Conservation (phyloP, 148 eudicot genomes). For the Vaccinium corymbosum region DNA sequence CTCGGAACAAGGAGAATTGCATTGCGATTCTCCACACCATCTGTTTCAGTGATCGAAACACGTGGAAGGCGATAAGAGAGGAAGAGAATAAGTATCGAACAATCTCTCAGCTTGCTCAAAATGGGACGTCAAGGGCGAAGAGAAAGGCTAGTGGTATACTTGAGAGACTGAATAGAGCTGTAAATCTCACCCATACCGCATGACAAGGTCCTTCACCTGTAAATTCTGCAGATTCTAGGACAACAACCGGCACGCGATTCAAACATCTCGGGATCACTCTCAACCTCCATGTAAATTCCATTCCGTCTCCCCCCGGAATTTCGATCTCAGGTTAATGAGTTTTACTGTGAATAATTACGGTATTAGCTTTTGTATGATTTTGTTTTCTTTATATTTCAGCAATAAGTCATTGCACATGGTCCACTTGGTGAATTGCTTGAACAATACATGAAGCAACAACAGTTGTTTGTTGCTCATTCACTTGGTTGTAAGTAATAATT, state of each 20-base stretch:
- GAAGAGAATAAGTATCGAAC: constrained; percentile 64
- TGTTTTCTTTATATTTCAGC: background rate
- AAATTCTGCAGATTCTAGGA: constrained; percentile 29
- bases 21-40: constrained; percentile 61
- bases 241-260: background rate
- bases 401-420: constrained; percentile 14
- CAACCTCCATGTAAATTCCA: constrained; percentile 20
- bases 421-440: constrained; percentile 3
- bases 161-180: constrained; percentile 61
- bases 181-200: constrained; percentile 69
- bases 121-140: constrained; percentile 92
- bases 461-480: background rate
- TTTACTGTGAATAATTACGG: constrained; percentile 27
- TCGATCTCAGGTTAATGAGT: constrained; percentile 6
- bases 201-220: constrained; percentile 31
- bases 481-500: background rate
- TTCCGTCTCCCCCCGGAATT: background rate
- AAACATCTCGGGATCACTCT: constrained; percentile 7
- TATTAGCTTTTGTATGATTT: constrained; percentile 2
- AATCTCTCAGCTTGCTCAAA: constrained; percentile 63
- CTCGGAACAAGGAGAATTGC: constrained; percentile 80
- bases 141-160: constrained; percentile 86
- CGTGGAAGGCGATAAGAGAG: constrained; percentile 69
- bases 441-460: background rate
- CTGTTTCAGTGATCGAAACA: constrained; percentile 59